Evolutionary conservation across 2,329 filamentous ascomycete genomes (phyloP).

Genomic region (Colletotrichum eleusines): DNA sequence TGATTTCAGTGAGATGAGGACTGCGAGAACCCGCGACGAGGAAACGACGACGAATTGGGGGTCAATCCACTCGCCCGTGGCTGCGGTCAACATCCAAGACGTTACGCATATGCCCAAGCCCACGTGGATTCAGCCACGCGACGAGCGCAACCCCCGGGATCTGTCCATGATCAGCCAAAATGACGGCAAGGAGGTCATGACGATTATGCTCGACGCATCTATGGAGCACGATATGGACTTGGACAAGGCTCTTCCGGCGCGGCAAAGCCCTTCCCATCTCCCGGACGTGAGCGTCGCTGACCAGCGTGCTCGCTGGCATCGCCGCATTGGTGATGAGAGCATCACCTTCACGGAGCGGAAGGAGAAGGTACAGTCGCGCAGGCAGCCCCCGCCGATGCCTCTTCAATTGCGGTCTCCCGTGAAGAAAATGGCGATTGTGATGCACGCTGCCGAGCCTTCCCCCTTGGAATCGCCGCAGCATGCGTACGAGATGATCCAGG

Average conservation of each 20-base stretch:
- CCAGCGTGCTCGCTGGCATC: slow-evolving; percentile 60
- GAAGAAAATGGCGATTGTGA: slow-evolving; percentile 57
- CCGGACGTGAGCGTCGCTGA: slow-evolving; percentile 38
- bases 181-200: slow-evolving; percentile 54
- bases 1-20: slow-evolving; percentile 51
- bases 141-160: slow-evolving; percentile 31
- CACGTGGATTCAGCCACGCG: slow-evolving; percentile 53
- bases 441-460: slow-evolving; percentile 63
- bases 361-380: slow-evolving; percentile 58
- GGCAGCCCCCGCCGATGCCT: slow-evolving; percentile 68
- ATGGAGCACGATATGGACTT: slow-evolving; percentile 44
- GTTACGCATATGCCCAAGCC: slow-evolving; percentile 56
- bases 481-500: slow-evolving; percentile 63
- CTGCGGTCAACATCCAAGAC: slow-evolving; percentile 58
- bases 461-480: slow-evolving; percentile 65
- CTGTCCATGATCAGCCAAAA: slow-evolving; percentile 41
- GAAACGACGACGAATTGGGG: slow-evolving; percentile 61
- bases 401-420: slow-evolving; percentile 60
- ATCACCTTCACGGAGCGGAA: slow-evolving; percentile 70
- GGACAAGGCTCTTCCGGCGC: slow-evolving; percentile 42
- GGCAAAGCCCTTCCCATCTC: slow-evolving; percentile 46
- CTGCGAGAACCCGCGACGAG: slow-evolving; percentile 52
- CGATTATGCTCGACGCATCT: slow-evolving; percentile 58
- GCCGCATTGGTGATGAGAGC: slow-evolving; percentile 68
- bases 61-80: slow-evolving; percentile 63